Evolutionary conservation across 257 asterid genomes (phyloP).

Genomic region (Gentiana macrophylla): DNA sequence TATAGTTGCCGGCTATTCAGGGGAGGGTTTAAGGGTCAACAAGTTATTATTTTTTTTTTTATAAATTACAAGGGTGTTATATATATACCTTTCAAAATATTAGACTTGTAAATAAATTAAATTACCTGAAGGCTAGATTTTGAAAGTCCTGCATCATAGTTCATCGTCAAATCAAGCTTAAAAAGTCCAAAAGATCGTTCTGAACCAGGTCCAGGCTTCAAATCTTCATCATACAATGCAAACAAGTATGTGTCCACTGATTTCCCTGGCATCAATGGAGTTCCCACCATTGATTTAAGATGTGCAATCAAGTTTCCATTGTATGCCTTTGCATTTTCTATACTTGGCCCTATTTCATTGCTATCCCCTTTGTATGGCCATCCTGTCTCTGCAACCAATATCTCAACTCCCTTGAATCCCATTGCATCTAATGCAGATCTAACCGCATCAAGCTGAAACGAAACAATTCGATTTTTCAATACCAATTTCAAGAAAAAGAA

Average conservation of each 20-base stretch:
- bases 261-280: conserved; percentile 69
- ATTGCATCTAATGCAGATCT: conserved; percentile 42
- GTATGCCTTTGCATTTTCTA: conserved; percentile 63
- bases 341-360: conserved; percentile 51
- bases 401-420: conserved; percentile 58
- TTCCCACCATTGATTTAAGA: conserved; percentile 53
- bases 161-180: conserved; percentile 41
- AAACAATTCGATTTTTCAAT: background rate
- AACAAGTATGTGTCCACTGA: conserved; percentile 62
- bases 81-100: no score
- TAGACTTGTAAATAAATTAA: background rate
- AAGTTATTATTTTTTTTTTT: background rate
- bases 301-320: conserved; percentile 45
- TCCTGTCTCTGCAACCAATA: conserved; percentile 66
- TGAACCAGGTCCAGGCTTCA: conserved; percentile 61
- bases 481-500: no score
- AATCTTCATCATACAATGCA: conserved; percentile 57
- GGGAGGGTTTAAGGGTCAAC: no score
- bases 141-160: conserved; percentile 46
- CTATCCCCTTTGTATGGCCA: conserved; percentile 77
- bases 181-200: conserved; percentile 68
- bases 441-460: conserved; percentile 49
- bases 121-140: conserved; percentile 37
- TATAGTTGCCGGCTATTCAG: no score
- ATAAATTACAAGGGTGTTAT: no score